A percentile compares a stretch with the other conserved stretches of the same genome.
These are phyloP conservation scores for Lachancea nothofagi DNA, from an alignment of 805 yeast species.

Conservation along the genomic window DNA sequence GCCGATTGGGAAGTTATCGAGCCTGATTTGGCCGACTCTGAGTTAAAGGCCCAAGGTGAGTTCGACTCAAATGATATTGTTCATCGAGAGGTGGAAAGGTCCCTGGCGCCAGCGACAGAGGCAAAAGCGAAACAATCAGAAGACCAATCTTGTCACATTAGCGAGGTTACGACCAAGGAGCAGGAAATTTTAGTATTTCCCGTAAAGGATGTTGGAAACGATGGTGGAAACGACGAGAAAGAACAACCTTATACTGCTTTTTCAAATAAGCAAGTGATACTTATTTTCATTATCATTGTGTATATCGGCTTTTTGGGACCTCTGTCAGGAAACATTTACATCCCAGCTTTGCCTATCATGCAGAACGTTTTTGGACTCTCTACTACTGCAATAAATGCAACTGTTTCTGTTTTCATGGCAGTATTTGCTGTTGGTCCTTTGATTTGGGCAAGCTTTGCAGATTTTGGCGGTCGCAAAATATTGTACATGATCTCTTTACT, in stretches of 20 bases:
- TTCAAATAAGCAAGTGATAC: constrained; percentile 27
- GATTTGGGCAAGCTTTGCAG: constrained; percentile 52
- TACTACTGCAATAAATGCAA: constrained; percentile 44
- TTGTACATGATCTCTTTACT: constrained; percentile 52
- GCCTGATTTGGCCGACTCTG: background rate
- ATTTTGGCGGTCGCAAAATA: constrained; percentile 59
- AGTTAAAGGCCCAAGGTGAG: background rate
- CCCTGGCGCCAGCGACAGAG: too few species aligned
- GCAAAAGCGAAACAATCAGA: background rate
- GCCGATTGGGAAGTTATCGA: constrained; percentile 1
- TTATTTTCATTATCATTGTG: constrained; percentile 40
- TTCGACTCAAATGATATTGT: background rate
- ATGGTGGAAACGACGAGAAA: background rate
- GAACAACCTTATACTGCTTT: constrained; percentile 34
- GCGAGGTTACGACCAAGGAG: background rate
- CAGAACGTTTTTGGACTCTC: constrained; percentile 39
- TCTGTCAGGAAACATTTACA: constrained; percentile 50
- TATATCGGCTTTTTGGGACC: constrained; percentile 53
- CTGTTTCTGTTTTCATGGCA: constrained; percentile 54
- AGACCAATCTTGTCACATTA: background rate
- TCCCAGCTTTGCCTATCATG: constrained; percentile 47
- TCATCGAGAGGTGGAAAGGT: background rate
- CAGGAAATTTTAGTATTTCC: background rate
- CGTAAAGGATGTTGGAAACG: background rate
- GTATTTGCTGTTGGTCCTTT: constrained; percentile 52